Conservation (phyloP, 768 basidiomycete genomes). For the Postia placenta region DNA sequence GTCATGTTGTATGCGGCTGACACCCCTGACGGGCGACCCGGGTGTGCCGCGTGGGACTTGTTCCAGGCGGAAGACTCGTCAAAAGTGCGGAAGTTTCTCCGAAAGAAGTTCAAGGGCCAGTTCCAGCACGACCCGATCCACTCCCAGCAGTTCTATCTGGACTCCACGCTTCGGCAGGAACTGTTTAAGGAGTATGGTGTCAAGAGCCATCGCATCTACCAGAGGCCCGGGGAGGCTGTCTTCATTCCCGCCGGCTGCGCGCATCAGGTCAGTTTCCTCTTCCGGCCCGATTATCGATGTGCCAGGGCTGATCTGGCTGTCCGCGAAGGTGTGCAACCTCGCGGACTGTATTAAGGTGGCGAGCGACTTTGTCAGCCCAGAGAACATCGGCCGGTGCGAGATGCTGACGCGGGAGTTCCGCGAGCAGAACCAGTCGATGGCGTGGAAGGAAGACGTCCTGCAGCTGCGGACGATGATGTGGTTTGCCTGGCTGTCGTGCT, state of each 20-base stretch:
- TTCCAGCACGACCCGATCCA: conserved; percentile 82
- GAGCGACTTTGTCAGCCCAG: conserved; percentile 89
- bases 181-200: conserved; percentile 66
- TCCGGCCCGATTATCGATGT: neutral
- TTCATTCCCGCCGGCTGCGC: conserved; percentile 95
- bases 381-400: conserved; percentile 86
- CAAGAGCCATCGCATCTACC: conserved; percentile 78
- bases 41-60: conserved; percentile 90
- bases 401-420: conserved; percentile 84
- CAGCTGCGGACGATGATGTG: conserved; percentile 91
- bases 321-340: conserved; percentile 73
- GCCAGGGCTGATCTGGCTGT: neutral
- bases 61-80: conserved; percentile 78
- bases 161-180: conserved; percentile 58
- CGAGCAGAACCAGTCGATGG: conserved; percentile 79
- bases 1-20: conserved; percentile 72
- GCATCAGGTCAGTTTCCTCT: conserved; percentile 58
- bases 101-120: conserved; percentile 50
- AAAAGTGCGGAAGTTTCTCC: conserved; percentile 71
- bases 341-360: conserved; percentile 97
- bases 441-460: conserved; percentile 93
- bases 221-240: conserved; percentile 87
- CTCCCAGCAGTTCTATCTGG: conserved; percentile 82
- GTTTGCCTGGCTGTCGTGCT: conserved; percentile 83
- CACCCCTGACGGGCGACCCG: conserved; percentile 52